Evolutionary conservation across 495 filamentous ascomycete genomes (phyloP), one percentile per base, ranked within the genome.

Genomic region (Lindgomyces ingoldianus): DNA sequence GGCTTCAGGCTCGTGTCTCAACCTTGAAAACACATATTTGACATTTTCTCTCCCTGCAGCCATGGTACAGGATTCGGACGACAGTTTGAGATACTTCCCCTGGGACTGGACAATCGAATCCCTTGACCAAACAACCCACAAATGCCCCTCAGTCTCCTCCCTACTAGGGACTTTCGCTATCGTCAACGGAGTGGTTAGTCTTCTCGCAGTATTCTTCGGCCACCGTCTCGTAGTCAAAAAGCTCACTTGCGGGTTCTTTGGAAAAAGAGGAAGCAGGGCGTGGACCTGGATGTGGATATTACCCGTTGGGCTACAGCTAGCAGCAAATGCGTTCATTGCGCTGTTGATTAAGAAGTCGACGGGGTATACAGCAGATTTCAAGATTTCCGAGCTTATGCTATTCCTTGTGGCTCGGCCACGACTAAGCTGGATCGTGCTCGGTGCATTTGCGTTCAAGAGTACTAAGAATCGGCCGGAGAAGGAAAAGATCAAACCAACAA

Each of bases 261-360:
- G 44, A 2, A 57, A 30, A 25, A 47, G 25, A 25, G 39, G 42
- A 24, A 49, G 51, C 16, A 27, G 27, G 8, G 22, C 51, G 12
- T 64, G 29, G 21, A 48, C 10, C 18, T 64, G 36, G 25, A 57
- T 57, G 51, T 64, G 60, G 60, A 36, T 57, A n/a, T n/a, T 64
- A 16, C 36, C 50, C 9, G 50, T 64, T 14, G 60, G 21, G 3
- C 52, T 64, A 2, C 60, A 64, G 30, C 60, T 64, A 36, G 33
- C 22, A n/a, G 60, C 60, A n/a, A 64, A 64, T 41, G 60, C 51
- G 12, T 25, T 46, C 29, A 57, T 64, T 30, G 60, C 60, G 1
- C n/a, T 46, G n/a, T 12, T 64, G 6, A 48, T 64, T 41, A 27
- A 64, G 60, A 21, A 41, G 10, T 42, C 60, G 12, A n/a, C 41